Evolutionary conservation across 2,329 filamentous ascomycete genomes (phyloP).

Genomic region (Remersonia thermophila): DNA sequence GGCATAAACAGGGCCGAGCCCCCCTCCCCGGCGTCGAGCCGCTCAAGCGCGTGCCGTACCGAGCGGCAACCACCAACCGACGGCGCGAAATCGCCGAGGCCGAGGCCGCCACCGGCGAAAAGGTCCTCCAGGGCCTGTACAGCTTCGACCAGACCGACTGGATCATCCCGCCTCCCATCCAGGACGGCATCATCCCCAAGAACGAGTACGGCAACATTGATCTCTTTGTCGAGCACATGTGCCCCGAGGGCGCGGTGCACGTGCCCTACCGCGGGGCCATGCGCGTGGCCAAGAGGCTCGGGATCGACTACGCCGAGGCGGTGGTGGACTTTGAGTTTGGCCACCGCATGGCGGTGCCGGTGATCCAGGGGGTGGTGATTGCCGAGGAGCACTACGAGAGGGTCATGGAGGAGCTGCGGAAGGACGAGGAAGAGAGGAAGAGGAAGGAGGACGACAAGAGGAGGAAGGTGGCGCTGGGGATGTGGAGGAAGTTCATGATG

Average conservation of each 20-base stretch:
- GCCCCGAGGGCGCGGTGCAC: conserved; percentile 68
- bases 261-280: conserved; percentile 66
- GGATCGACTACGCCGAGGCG: conserved; percentile 84
- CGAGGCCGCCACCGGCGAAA: conserved; percentile 66
- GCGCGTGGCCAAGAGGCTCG: conserved; percentile 69
- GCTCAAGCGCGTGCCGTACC: conserved; percentile 77
- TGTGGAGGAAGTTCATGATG: conserved; percentile 81
- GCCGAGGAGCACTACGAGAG: conserved; percentile 65
- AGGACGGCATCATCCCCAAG: conserved; percentile 77
- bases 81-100: conserved; percentile 82
- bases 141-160: conserved; percentile 79
- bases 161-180: conserved; percentile 83
- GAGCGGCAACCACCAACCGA: conserved; percentile 78
- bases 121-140: conserved; percentile 78
- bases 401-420: conserved; percentile 67
- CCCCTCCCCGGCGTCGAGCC: conserved; percentile 59
- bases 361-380: conserved; percentile 82
- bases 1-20: conserved; percentile 90
- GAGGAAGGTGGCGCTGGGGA: conserved; percentile 56
- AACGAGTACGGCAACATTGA: conserved; percentile 96
- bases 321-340: conserved; percentile 96
- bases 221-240: conserved; percentile 87
- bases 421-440: conserved; percentile 60
- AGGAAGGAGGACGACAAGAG: conserved; percentile 78
- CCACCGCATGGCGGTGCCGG: conserved; percentile 82